Evolutionary conservation across 768 basidiomycete genomes (phyloP).

Genomic region (Glaciozyma antarctica): DNA sequence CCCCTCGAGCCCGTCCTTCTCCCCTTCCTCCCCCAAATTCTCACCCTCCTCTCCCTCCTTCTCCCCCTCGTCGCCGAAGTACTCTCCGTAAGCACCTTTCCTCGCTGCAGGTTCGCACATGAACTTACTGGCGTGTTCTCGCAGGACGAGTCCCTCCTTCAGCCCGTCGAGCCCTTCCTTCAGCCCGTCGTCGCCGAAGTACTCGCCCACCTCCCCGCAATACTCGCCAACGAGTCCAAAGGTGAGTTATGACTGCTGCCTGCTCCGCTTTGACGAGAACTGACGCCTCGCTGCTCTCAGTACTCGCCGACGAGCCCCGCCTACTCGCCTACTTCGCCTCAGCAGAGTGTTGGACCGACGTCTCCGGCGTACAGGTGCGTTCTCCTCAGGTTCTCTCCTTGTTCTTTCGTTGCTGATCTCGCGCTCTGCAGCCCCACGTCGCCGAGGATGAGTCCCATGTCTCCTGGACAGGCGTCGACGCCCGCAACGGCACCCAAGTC

Average conservation of each 20-base stretch:
- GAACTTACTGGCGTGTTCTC: not conserved
- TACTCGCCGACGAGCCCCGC: conserved; percentile 31
- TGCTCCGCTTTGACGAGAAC: no score
- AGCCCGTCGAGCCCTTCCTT: conserved; percentile 4
- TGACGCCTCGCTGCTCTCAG: conserved; percentile 35
- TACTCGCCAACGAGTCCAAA: conserved; percentile 33
- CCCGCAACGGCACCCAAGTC: no score
- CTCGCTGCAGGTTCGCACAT: not conserved
- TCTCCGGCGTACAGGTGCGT: no score
- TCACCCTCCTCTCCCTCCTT: not conserved
- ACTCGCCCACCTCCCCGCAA: conserved; percentile 51
- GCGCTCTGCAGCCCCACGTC: no score
- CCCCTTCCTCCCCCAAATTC: conserved; percentile 22
- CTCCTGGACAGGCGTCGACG: no score
- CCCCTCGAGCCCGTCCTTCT: conserved; percentile 12
- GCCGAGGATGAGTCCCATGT: no score
- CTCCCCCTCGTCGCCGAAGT: conserved; percentile 22
- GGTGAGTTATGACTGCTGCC: not conserved
- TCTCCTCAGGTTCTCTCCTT: no score
- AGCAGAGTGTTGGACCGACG: conserved; percentile 37
- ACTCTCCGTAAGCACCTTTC: conserved; percentile 35
- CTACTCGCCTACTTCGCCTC: conserved; percentile 90
- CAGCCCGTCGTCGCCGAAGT: conserved; percentile 67
- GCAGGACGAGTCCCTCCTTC: not conserved
- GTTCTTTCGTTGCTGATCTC: no score